Conservation (phyloP, 768 basidiomycete species). For the Hypholoma sublateritium region DNA sequence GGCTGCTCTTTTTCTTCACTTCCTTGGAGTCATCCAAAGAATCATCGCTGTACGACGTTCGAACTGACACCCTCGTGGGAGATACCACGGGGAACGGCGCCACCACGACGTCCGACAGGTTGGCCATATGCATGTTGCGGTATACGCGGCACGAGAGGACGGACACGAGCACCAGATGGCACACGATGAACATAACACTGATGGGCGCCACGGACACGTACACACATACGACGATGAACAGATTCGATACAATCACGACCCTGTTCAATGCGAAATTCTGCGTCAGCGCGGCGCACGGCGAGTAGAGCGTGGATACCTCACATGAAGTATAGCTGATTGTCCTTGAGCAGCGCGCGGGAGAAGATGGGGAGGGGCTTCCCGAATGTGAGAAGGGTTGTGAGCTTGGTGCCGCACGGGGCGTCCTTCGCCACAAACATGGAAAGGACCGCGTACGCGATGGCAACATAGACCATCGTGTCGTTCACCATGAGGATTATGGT, state of each 20-base stretch:
- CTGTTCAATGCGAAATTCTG: not conserved
- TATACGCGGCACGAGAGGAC: conserved; percentile 12
- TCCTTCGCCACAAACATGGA: conserved; percentile 9
- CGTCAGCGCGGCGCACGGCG: not conserved
- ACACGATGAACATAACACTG: conserved; percentile 11
- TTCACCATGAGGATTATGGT: conserved; percentile 21
- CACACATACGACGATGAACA: conserved; percentile 2
- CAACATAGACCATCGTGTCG: conserved; percentile 29
- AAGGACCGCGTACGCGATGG: conserved; percentile 29
- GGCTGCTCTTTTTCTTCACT: too few species aligned
- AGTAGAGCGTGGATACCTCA: not conserved
- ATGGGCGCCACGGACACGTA: not conserved
- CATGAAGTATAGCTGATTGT: conserved; percentile 29
- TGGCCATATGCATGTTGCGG: conserved; percentile 5
- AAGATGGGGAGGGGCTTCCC: conserved; percentile 14
- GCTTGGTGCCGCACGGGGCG: not conserved
- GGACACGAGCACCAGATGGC: conserved; percentile 12
- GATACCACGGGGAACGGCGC: too few species aligned
- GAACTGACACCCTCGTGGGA: too few species aligned
- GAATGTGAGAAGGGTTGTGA: conserved; percentile 6
- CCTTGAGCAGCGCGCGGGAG: conserved; percentile 10
- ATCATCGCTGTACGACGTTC: too few species aligned
- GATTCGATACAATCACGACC: conserved; percentile 10
- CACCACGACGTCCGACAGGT: not conserved
- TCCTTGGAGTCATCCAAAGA: too few species aligned